These are phyloP conservation scores for Fusarium proliferatum DNA, from an alignment of 2,329 filamentous ascomycete species.

Conservation along the genomic window DNA sequence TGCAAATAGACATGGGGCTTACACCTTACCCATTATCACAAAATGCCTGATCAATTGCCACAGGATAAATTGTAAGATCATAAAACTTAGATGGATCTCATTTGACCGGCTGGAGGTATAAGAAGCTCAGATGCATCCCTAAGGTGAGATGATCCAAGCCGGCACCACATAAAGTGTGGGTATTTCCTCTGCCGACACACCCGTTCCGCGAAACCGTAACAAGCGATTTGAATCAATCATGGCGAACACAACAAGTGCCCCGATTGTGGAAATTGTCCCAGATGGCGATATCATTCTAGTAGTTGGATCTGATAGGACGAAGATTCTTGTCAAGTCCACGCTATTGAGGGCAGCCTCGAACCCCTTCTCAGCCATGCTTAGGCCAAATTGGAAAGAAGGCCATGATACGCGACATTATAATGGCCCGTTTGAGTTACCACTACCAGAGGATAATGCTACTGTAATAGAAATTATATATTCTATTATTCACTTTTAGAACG, in stretches of 20 bases:
- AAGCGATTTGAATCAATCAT: neutral
- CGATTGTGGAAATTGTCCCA: neutral
- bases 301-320: neutral
- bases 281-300: neutral
- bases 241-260: accelerated
- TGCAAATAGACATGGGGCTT: no score
- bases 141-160: neutral
- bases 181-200: neutral
- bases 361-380: accelerated
- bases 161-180: accelerated
- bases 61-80: accelerated
- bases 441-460: neutral
- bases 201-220: neutral
- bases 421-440: accelerated
- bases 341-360: neutral
- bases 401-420: accelerated
- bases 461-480: neutral
- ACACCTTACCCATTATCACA: no score
- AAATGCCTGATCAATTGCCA: neutral
- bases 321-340: neutral
- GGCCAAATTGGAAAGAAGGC: neutral
- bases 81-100: no score
- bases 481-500: neutral
- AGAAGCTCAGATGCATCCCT: neutral
- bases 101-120: accelerated